Evolutionary conservation across 2,329 filamentous ascomycete genomes (phyloP), one percentile per base, ranked within the genome.

Genomic region (Aspergillus texensis): DNA sequence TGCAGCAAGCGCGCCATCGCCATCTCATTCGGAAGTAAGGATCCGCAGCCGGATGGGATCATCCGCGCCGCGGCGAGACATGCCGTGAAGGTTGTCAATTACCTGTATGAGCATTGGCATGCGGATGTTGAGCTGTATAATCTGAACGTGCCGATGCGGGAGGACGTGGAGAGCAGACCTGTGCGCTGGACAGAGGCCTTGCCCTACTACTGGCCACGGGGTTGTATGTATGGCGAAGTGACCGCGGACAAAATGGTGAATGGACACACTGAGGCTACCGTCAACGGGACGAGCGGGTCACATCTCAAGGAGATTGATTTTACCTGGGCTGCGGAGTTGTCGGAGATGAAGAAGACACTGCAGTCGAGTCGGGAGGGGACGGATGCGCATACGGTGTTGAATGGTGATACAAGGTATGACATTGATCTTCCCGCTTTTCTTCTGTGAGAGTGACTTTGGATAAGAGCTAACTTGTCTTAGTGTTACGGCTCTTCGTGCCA

Each of bases 321-420:
- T 83, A 93, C 93, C 79, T 97, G 94, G 94, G 88, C 90, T 54
- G 93, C 94, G 12, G 86, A 87, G 67, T 92, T 97, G 75, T 85
- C 87, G 32, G 93, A 96, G 77, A 92, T 97, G 32, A 92, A 93
- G 77, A 87, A 91, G 78, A 92, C 89, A 66, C 90, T 97, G 28
- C 88, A 92, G 70, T 86, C 89, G 65, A 88, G 89, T 50, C 83
- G 85, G 58, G 90, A 91, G 10, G 93, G 92, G 1, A 95, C 92
- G 67, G 94, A 97, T 80, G 94, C 94, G 3, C 96, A 94, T 90
- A 91, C 90, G 12, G 91, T 97, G 34, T 89, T 91, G 75, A 88
- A 94, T 75, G 92, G 92, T 12, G 87, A 88, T 73, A 95, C 93
- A 6, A 94, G 91, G 91, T 92, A 81, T 70, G 65, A 53, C 16